phyloP scores from a whole-genome alignment of 192 early-diverging fungal species.

The Linderina pennispora region DNA sequence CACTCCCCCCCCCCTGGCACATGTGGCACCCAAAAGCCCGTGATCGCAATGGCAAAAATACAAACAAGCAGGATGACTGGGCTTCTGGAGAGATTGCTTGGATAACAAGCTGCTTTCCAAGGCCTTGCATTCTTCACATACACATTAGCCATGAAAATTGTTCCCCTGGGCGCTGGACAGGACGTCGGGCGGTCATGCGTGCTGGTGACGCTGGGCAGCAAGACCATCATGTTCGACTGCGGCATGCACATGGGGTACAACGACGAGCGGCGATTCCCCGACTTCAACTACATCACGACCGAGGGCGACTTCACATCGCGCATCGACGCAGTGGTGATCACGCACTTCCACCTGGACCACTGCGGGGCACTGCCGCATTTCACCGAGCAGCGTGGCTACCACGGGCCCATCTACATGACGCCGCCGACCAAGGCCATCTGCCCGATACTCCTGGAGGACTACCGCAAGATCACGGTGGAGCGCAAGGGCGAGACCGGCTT shows the following conservation, averaged over 20 bases:
- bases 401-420: slow-evolving; percentile 98
- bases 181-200: slow-evolving; percentile 84
- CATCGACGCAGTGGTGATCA: slow-evolving; percentile 90
- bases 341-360: slow-evolving; percentile 98
- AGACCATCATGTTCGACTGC: slow-evolving; percentile 90
- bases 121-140: no score
- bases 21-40: no score
- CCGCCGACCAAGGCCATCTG: slow-evolving; percentile 94
- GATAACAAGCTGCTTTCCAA: no score
- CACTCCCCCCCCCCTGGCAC: no score
- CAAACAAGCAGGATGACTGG: no score
- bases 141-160: slow-evolving; percentile 49
- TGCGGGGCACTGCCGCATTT: slow-evolving; percentile 96
- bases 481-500: slow-evolving; percentile 85
- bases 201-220: slow-evolving; percentile 67
- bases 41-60: no score
- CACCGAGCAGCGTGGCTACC: slow-evolving; percentile 91
- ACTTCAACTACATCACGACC: slow-evolving; percentile 89
- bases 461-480: slow-evolving; percentile 88
- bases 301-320: slow-evolving; percentile 71
- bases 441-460: slow-evolving; percentile 90
- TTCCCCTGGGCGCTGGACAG: slow-evolving; percentile 73
- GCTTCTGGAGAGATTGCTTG: no score
- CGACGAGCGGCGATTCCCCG: slow-evolving; percentile 89
- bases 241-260: slow-evolving; percentile 95